A percentile compares a stretch with the other conserved stretches of the same genome.
Evolutionary conservation across 768 basidiomycete genomes (phyloP).

Genomic region (Hygrocybe punicea): DNA sequence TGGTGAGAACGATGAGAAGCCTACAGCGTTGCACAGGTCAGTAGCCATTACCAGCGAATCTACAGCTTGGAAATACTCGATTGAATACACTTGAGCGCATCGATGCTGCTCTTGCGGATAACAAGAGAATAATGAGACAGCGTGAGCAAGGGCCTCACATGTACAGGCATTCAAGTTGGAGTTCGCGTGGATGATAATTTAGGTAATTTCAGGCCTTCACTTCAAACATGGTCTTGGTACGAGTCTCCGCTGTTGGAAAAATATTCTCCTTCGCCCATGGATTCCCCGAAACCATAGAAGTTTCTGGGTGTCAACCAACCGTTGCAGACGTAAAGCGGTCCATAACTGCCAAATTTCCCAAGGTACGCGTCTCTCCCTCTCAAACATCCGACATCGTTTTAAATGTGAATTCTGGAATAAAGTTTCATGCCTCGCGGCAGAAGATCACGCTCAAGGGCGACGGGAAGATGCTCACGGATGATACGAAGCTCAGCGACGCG

Average conservation of each 20-base stretch:
- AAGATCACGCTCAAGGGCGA: constrained; percentile 64
- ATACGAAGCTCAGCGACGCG: constrained; percentile 54
- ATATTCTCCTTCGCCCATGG: constrained; percentile 46
- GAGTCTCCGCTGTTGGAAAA: constrained; percentile 49
- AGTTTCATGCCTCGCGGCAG: constrained; percentile 76
- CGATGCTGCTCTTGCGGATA: too few relatives aligned
- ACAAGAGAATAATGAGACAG: too few relatives aligned
- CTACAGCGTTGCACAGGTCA: not conserved
- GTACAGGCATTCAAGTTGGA: too few relatives aligned
- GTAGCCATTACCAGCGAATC: not conserved
- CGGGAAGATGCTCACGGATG: constrained; percentile 60
- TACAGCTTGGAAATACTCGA: not conserved
- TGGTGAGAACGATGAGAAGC: not conserved
- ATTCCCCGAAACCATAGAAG: constrained; percentile 50
- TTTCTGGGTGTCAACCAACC: constrained; percentile 45
- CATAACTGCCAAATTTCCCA: constrained; percentile 45
- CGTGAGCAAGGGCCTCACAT: too few relatives aligned
- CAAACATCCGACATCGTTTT: not conserved
- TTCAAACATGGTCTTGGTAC: constrained; percentile 39
- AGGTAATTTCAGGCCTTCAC: not conserved
- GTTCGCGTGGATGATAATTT: too few relatives aligned
- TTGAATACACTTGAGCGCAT: not conserved
- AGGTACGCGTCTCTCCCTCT: constrained; percentile 24
- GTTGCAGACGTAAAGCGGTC: constrained; percentile 67
- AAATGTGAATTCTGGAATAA: constrained; percentile 3